Conservation (phyloP, 208 protist genomes). For the Crithidia expoeki region DNA sequence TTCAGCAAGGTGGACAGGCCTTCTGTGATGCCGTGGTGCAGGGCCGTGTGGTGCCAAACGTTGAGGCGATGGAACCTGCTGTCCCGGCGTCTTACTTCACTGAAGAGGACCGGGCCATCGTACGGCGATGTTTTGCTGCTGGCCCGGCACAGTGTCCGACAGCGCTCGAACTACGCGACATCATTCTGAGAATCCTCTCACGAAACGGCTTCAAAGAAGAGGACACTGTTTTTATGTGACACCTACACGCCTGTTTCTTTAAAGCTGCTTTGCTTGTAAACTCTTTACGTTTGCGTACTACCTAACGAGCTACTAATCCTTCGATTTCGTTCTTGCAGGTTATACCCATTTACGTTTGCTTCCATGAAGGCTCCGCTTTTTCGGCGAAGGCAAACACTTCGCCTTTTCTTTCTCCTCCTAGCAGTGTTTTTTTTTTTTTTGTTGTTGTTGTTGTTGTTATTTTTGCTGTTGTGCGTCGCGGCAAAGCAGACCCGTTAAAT, state of each 20-base stretch:
- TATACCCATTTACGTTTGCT: background rate
- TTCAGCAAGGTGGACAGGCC: background rate
- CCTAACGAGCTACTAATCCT: too few relatives aligned
- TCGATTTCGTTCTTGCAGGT: background rate
- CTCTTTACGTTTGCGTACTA: too few relatives aligned
- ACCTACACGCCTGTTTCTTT: too few relatives aligned
- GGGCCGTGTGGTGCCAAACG: background rate
- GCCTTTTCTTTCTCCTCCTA: background rate
- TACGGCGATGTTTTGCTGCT: constrained; percentile 1
- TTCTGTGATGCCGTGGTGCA: constrained; percentile 6
- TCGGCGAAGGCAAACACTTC: background rate
- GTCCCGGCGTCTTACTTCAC: background rate
- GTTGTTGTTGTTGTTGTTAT: constrained; percentile 5
- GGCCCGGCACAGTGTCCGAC: constrained; percentile 11
- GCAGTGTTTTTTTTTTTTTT: background rate
- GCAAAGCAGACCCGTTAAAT: too few relatives aligned
- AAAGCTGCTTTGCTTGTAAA: too few relatives aligned
- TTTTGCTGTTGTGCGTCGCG: background rate
- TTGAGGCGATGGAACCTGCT: background rate
- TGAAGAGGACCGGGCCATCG: background rate
- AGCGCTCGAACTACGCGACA: constrained; percentile 4
- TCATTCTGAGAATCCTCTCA: constrained; percentile 1
- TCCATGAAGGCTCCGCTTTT: background rate
- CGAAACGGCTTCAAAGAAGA: constrained; percentile 8
- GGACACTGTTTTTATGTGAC: background rate